A percentile compares a stretch with the other conserved stretches of the same genome.
phyloP scores from a whole-genome alignment of 495 filamentous ascomycete species.

The Hyaloscypha bicolor region DNA sequence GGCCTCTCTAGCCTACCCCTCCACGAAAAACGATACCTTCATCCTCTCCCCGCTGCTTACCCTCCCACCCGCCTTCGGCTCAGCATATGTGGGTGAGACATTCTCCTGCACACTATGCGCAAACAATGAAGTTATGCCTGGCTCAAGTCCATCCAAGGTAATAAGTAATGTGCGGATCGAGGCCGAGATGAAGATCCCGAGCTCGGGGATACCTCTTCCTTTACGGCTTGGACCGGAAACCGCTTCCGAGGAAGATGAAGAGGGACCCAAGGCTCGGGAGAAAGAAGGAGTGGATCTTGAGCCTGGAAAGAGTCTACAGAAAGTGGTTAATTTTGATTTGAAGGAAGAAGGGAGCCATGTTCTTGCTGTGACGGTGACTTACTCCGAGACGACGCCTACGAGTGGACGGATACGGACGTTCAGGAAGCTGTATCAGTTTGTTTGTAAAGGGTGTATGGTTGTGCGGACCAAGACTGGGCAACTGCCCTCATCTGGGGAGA shows the following conservation, averaged over 20 bases:
- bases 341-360: constrained; percentile 94
- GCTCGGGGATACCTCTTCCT: constrained; percentile 30
- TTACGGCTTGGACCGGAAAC: constrained; percentile 29
- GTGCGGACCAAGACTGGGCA: constrained; percentile 85
- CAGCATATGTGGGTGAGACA: constrained; percentile 92
- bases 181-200: constrained; percentile 93
- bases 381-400: constrained; percentile 68
- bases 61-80: constrained; percentile 90
- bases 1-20: constrained; percentile 31
- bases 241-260: constrained; percentile 18
- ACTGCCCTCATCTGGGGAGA: constrained; percentile 39
- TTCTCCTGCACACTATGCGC: constrained; percentile 94
- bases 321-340: constrained; percentile 81
- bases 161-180: constrained; percentile 78
- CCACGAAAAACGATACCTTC: constrained; percentile 25
- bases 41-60: constrained; percentile 64
- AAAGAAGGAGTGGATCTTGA: constrained; percentile 51
- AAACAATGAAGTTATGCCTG: constrained; percentile 73
- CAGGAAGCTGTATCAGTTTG: constrained; percentile 95
- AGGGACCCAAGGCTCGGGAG: constrained; percentile 18
- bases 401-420: constrained; percentile 81
- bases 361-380: constrained; percentile 91
- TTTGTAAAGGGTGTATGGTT: constrained; percentile 83
- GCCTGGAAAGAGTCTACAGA: constrained; percentile 74
- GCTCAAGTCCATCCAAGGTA: constrained; percentile 46